Percentiles rank a stretch among this genome's conserved stretches.
Evolutionary conservation across 2,329 filamentous ascomycete genomes (phyloP).

Genomic region (Coleophoma eucalyptorum): DNA sequence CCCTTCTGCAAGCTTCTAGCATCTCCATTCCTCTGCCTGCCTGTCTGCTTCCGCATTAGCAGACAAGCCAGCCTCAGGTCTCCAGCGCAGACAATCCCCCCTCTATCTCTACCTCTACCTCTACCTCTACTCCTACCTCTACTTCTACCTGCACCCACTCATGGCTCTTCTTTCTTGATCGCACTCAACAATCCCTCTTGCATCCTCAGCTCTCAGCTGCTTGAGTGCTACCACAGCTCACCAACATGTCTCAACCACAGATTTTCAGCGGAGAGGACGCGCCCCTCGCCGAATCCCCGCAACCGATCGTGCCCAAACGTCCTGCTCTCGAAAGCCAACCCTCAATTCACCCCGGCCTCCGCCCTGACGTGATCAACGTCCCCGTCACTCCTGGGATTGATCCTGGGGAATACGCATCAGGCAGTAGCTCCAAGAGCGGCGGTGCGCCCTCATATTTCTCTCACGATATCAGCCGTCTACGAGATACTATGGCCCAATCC

Average conservation of each 20-base stretch:
- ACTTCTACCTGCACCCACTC: not conserved
- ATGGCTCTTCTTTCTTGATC: conserved; percentile 2
- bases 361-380: conserved; percentile 18
- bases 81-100: not conserved
- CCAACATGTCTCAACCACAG: conserved; percentile 9
- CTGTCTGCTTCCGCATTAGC: no score
- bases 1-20: no score
- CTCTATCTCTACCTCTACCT: not conserved
- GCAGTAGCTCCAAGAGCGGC: not conserved
- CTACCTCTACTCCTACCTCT: not conserved
- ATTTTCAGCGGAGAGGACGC: conserved; percentile 5
- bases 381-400: conserved; percentile 26
- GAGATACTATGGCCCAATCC: conserved; percentile 20
- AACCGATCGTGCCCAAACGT: conserved; percentile 7
- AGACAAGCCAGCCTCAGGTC: no score
- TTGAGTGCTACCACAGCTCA: not conserved
- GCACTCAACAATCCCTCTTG: no score
- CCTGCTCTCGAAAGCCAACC: conserved; percentile 5
- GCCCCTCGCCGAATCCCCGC: conserved; percentile 15
- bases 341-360: conserved; percentile 23
- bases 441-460: conserved; percentile 20
- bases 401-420: conserved; percentile 14
- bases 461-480: conserved; percentile 10
- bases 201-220: no score
- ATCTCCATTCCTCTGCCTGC: no score